Conservation (phyloP, 768 basidiomycete genomes). For the Dentipellis sp. region DNA sequence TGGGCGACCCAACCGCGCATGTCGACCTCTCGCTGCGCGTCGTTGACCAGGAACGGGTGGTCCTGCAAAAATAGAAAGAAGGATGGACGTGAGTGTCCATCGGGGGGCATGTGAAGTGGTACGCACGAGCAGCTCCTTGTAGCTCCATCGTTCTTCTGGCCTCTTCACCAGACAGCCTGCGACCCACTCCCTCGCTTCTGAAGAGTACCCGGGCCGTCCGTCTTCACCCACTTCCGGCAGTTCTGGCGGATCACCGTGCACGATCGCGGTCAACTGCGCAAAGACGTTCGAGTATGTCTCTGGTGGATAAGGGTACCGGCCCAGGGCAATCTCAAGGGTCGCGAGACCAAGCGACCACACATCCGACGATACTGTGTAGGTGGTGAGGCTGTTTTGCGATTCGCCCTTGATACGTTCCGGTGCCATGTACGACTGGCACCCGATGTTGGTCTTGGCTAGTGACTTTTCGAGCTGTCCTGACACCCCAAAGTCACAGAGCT, state of each 20-base stretch:
- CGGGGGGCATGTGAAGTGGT: background rate
- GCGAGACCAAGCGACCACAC: conserved; percentile 96
- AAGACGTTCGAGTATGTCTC: conserved; percentile 97
- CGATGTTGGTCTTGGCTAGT: conserved; percentile 96
- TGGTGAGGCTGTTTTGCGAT: conserved; percentile 73
- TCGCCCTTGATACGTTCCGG: conserved; percentile 97
- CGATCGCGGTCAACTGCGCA: conserved; percentile 93
- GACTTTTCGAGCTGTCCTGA: conserved; percentile 96
- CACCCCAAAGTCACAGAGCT: conserved; percentile 98
- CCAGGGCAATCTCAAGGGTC: conserved; percentile 88
- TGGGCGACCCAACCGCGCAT: conserved; percentile 76
- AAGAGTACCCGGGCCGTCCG: conserved; percentile 32
- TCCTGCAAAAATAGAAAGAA: conserved; percentile 28
- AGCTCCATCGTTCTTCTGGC: conserved; percentile 71
- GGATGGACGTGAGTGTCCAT: background rate
- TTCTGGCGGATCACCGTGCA: conserved; percentile 86
- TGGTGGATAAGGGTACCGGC: conserved; percentile 91
- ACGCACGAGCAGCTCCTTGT: conserved; percentile 64
- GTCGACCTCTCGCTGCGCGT: conserved; percentile 56
- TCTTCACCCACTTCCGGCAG: conserved; percentile 45
- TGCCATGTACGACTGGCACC: conserved; percentile 98
- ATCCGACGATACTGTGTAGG: conserved; percentile 95
- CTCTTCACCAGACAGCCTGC: conserved; percentile 73
- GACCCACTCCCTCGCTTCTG: conserved; percentile 76
- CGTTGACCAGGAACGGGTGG: conserved; percentile 70